Evolutionary conservation across 169 alveolate genomes (phyloP).

Genomic region (Eimeria maxima): DNA sequence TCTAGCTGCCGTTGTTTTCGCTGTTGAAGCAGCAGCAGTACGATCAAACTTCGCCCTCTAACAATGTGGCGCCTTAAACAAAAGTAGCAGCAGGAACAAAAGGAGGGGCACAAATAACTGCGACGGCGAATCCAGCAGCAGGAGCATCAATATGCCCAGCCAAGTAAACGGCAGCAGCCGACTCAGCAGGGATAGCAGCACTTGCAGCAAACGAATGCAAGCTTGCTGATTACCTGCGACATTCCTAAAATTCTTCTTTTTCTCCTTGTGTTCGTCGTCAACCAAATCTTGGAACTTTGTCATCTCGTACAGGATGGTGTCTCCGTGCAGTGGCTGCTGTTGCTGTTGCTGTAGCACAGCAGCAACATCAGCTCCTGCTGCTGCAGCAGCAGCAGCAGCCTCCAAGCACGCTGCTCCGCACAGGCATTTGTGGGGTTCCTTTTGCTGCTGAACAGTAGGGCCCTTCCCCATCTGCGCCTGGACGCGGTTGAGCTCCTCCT

Average conservation of each 20-base stretch:
- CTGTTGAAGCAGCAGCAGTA: neutral
- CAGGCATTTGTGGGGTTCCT: constrained; percentile 42
- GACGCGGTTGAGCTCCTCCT: constrained; percentile 44
- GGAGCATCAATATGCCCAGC: neutral
- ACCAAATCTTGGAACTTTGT: constrained; percentile 72
- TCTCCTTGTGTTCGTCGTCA: constrained; percentile 78
- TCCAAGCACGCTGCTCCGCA: constrained; percentile 36
- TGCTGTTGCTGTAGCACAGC: constrained; percentile 65
- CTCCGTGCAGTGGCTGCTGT: constrained; percentile 69
- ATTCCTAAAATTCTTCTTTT: constrained; percentile 60
- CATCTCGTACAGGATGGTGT: constrained; percentile 55
- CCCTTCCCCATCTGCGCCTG: constrained; percentile 63
- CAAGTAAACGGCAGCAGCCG: neutral
- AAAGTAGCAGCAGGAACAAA: neutral
- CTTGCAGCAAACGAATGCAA: neutral
- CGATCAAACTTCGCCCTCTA: neutral
- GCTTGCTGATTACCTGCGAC: constrained; percentile 27
- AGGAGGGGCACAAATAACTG: neutral
- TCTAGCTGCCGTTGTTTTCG: neutral
- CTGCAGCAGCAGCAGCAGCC: constrained; percentile 59
- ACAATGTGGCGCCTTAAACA: neutral
- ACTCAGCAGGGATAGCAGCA: neutral
- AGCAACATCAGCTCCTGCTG: constrained; percentile 74
- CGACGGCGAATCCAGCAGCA: neutral
- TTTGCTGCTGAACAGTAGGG: constrained; percentile 47